Evolutionary conservation across 1,284 basidiomycete species (phyloP), one percentile per base, ranked within the genome.

Genomic region (Apiotrichum gracile): DNA sequence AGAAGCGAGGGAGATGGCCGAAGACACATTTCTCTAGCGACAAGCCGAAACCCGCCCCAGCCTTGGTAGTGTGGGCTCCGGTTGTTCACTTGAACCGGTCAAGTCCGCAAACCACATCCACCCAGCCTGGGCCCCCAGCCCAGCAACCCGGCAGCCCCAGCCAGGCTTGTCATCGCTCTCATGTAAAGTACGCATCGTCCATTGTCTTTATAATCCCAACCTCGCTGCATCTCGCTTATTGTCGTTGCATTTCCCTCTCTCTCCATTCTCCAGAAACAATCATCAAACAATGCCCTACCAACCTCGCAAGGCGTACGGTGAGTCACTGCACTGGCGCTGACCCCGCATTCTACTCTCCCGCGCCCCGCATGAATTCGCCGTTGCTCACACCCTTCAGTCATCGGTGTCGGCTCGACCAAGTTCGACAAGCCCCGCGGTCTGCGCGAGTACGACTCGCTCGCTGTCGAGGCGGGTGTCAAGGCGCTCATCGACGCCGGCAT

Each of bases 391-490:
- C 48, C 2, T 34, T 1, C 51, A 57, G 57, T 59, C 24, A 45
- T 59, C 47, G 57, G 57, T 47, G 57, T 59, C 46, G 57, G 57
- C 48, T 59, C 57, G 45, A 59, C 57, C 48, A 59, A 59, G 57
- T 59, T 59, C 26, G 57, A 59, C 54, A 59, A 59, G 57, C 57
- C 57, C 33, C 57, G 57, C 49, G 51, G 51, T 21, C 41, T 40
- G 41, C 57, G 57, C 51, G 57, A 59, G 45, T 59, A 59, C 39
- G 51, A 52, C 54, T 51, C 50, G 34, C 54, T 55, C 47, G 57
- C 54, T 37, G 42, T 59, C 51, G 57, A 59, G 54, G 57, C 57
- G 0, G 46, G 51, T n/a, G 54, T 55, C 57, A 59, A 59, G 57
- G 57, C 57, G 2, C 57, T 59, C 19, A 47, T 47, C 21, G 57